These are phyloP conservation scores for Apiospora koreana DNA, from an alignment of 2,329 filamentous ascomycete species.

Conservation along the genomic window DNA sequence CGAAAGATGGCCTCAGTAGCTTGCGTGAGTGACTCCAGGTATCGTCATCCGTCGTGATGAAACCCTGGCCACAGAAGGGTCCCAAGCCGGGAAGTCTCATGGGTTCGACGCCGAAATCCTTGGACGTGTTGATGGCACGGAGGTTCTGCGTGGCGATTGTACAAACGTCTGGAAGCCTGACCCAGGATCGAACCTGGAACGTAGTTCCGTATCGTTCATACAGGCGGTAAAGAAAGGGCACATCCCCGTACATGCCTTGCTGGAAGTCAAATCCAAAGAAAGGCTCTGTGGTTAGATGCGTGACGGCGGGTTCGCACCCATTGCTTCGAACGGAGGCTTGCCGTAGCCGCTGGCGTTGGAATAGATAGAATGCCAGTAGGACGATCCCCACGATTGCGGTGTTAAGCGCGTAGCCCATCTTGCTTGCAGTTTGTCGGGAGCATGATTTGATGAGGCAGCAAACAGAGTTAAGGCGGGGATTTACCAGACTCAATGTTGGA, in stretches of 20 bases:
- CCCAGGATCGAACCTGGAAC: constrained; percentile 13
- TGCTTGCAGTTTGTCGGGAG: background rate
- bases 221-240: constrained; percentile 10
- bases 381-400: constrained; percentile 11
- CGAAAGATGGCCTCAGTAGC: constrained; percentile 16
- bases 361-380: constrained; percentile 3
- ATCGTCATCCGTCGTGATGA: constrained; percentile 18
- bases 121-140: constrained; percentile 12
- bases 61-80: constrained; percentile 15
- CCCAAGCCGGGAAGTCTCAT: constrained; percentile 15
- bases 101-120: constrained; percentile 15
- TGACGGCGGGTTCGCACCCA: constrained; percentile 12
- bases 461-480: no score
- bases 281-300: constrained; percentile 15
- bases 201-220: constrained; percentile 11
- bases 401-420: constrained; percentile 9
- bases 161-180: constrained; percentile 5
- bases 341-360: constrained; percentile 9
- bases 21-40: constrained; percentile 14
- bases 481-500: no score
- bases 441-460: no score
- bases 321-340: background rate
- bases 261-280: constrained; percentile 15
- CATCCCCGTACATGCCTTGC: constrained; percentile 12
- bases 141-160: constrained; percentile 10